These are phyloP conservation scores for Podosphaera fusca DNA, from an alignment of 2,329 filamentous ascomycete species.

Conservation along the genomic window DNA sequence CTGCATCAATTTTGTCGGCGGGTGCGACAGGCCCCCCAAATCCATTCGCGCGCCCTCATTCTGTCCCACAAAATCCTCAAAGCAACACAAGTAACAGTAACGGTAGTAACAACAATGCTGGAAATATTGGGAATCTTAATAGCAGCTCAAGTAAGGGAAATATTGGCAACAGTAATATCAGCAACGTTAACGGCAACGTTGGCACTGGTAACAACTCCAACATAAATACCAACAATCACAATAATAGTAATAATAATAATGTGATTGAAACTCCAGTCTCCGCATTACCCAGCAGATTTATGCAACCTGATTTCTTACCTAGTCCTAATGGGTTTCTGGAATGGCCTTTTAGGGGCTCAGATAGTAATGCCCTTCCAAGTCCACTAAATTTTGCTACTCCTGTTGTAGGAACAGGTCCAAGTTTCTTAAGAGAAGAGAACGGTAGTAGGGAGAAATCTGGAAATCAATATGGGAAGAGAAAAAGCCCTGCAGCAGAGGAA, in stretches of 20 bases:
- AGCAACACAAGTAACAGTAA: constrained; percentile 1
- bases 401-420: constrained; percentile 34
- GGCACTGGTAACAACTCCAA: background rate
- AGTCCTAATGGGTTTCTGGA: constrained; percentile 81
- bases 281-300: constrained; percentile 73
- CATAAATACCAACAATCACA: background rate
- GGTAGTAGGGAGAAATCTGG: constrained; percentile 9
- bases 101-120: constrained; percentile 39
- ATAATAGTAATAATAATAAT: constrained; percentile 16
- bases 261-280: constrained; percentile 72
- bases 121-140: background rate
- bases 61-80: constrained; percentile 28
- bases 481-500: constrained; percentile 13
- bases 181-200: background rate
- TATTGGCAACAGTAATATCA: constrained; percentile 16
- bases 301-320: constrained; percentile 67
- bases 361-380: constrained; percentile 74
- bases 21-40: constrained; percentile 85
- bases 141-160: background rate
- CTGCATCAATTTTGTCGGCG: constrained; percentile 59
- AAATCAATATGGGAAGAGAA: constrained; percentile 11
- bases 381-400: constrained; percentile 87
- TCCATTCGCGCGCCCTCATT: constrained; percentile 76
- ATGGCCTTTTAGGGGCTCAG: constrained; percentile 51
- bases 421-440: constrained; percentile 36